A percentile compares a stretch with the other conserved stretches of the same genome.
Evolutionary conservation across 2,329 filamentous ascomycete genomes (phyloP).

Genomic region (Lecanicillium sp.): DNA sequence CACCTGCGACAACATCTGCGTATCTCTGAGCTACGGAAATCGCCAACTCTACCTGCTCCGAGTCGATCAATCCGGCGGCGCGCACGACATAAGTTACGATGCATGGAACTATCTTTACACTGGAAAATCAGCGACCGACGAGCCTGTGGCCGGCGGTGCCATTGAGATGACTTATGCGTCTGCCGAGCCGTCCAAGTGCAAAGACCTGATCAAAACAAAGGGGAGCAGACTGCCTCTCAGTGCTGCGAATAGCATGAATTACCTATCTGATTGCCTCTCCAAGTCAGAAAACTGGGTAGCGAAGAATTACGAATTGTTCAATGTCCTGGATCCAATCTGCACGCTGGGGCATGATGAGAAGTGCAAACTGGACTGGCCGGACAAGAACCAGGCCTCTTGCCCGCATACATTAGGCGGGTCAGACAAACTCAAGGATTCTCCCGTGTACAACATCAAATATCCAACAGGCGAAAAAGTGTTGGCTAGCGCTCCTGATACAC

Average conservation of each 20-base stretch:
- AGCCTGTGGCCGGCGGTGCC: slow-evolving; percentile 38
- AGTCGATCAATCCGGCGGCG: slow-evolving; percentile 24
- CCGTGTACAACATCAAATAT: slow-evolving; percentile 40
- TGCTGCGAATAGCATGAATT: slow-evolving; percentile 46
- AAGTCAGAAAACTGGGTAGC: slow-evolving; percentile 35
- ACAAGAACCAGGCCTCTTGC: slow-evolving; percentile 36
- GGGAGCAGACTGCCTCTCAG: slow-evolving; percentile 30
- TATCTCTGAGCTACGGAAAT: slow-evolving; percentile 21
- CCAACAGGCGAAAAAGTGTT: slow-evolving; percentile 32
- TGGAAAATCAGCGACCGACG: slow-evolving; percentile 34
- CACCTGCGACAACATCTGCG: slow-evolving; percentile 35
- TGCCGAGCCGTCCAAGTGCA: slow-evolving; percentile 37
- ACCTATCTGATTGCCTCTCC: slow-evolving; percentile 35
- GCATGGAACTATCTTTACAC: slow-evolving; percentile 43
- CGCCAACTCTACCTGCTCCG: slow-evolving; percentile 17
- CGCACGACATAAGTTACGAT: slow-evolving; percentile 43
- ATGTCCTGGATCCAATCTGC: slow-evolving; percentile 41
- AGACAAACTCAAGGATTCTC: slow-evolving; percentile 23
- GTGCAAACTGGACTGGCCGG: slow-evolving; percentile 35
- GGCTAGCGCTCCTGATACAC: slow-evolving; percentile 14
- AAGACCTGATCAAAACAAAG: slow-evolving; percentile 36
- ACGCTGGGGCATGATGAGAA: slow-evolving; percentile 36
- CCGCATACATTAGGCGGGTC: slow-evolving; percentile 30
- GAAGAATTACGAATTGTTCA: slow-evolving; percentile 39
- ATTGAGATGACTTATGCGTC: slow-evolving; percentile 38